Evolutionary conservation across 2,329 filamentous ascomycete genomes (phyloP).

Genomic region (Pyricularia pennisetigena): DNA sequence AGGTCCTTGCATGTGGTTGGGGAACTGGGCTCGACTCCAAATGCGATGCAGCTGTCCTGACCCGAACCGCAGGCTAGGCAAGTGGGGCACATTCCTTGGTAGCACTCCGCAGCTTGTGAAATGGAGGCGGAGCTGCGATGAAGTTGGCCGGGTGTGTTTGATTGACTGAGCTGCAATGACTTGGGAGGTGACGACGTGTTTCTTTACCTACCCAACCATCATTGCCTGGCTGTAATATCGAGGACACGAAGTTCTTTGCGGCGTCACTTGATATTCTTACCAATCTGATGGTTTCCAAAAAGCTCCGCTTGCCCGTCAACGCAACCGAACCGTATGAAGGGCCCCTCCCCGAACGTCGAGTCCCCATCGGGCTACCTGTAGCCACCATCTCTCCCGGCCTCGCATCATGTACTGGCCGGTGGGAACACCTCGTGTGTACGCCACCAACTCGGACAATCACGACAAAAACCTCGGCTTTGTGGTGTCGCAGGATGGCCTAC

Average conservation of each 20-base stretch:
- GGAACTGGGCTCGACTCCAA: neutral
- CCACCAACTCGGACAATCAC: constrained; percentile 61
- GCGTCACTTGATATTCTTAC: neutral
- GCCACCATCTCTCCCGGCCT: constrained; percentile 19
- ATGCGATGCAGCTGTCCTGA: neutral
- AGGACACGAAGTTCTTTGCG: neutral
- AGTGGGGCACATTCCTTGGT: neutral
- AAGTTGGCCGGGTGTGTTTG: no score
- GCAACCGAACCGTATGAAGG: neutral
- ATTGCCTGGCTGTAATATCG: no score
- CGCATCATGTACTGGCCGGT: constrained; percentile 80
- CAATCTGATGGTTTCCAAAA: neutral
- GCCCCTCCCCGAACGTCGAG: neutral
- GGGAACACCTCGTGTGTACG: constrained; percentile 74
- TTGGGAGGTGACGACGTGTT: no score
- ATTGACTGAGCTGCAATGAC: no score
- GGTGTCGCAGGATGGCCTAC: constrained; percentile 52
- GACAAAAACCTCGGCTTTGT: constrained; percentile 37
- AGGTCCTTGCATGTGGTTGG: neutral
- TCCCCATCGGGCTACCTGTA: constrained; percentile 8
- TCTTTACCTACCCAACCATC: no score
- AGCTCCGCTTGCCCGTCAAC: neutral
- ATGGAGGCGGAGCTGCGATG: neutral
- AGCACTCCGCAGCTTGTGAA: neutral
- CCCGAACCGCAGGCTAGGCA: neutral